These are phyloP conservation scores for Ophiostoma australiae DNA, from an alignment of 2,329 filamentous ascomycete genomes.

Conservation along the genomic window DNA sequence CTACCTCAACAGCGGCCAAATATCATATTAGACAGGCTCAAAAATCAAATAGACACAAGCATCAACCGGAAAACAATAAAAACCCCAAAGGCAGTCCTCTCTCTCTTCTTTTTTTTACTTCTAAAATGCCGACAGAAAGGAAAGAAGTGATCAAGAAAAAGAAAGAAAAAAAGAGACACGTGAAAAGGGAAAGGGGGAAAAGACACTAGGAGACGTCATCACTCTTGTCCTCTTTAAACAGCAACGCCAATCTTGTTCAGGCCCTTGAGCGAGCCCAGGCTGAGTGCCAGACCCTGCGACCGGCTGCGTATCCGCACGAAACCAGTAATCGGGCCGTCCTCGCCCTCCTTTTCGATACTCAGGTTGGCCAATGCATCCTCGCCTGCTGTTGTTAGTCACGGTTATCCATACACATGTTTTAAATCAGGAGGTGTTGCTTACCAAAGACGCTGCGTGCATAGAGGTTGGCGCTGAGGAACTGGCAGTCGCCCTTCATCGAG, in stretches of 20 bases:
- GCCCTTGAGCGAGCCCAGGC: conserved; percentile 89
- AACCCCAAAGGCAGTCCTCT: conserved; percentile 3
- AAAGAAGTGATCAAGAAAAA: conserved; percentile 7
- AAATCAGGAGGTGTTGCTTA: conserved; percentile 49
- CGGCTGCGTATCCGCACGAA: conserved; percentile 97
- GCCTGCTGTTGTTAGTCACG: conserved; percentile 48
- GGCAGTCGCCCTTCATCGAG: conserved; percentile 93
- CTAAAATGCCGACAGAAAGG: conserved; percentile 12
- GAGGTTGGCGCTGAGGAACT: conserved; percentile 94
- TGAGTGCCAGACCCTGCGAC: conserved; percentile 89
- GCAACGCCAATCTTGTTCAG: conserved; percentile 69
- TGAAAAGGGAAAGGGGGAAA: background rate
- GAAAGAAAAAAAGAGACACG: background rate
- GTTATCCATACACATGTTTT: background rate
- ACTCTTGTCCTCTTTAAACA: conserved; percentile 30
- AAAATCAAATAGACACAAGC: background rate
- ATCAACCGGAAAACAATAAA: conserved; percentile 9
- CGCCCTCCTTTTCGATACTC: conserved; percentile 95
- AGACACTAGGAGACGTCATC: background rate
- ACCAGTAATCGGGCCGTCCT: conserved; percentile 89
- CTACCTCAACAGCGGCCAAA: conserved; percentile 4
- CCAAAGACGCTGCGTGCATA: conserved; percentile 97
- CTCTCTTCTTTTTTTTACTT: conserved; percentile 8
- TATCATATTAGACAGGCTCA: background rate
- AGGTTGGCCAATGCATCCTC: conserved; percentile 97